A percentile compares a stretch with the other conserved stretches of the same genome.
Evolutionary conservation across 768 basidiomycete species (phyloP).

Genomic region (Hirschioporus abietinus): DNA sequence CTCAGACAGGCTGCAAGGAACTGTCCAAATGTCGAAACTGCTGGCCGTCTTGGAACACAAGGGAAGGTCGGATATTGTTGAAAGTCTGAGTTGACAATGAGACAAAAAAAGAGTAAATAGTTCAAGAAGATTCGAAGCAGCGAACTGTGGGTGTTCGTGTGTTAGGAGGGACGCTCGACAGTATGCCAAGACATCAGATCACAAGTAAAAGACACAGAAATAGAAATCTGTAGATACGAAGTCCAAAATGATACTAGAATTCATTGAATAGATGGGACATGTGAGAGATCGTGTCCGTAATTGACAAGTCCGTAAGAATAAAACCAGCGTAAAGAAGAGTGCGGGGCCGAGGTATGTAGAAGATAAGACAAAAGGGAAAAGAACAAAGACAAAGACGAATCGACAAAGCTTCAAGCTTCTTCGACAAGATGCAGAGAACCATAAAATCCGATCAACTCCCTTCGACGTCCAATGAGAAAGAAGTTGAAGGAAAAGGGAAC

Average conservation of each 20-base stretch:
- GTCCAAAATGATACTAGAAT: background rate
- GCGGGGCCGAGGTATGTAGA: background rate
- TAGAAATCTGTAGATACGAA: too few species aligned
- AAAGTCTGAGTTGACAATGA: too few species aligned
- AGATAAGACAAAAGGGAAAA: background rate
- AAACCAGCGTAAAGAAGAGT: background rate
- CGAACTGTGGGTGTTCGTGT: too few species aligned
- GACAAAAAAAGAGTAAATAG: too few species aligned
- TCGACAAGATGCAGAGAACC: background rate
- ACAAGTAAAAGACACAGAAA: too few species aligned
- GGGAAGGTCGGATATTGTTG: too few species aligned
- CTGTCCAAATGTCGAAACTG: too few species aligned
- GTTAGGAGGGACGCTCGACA: too few species aligned
- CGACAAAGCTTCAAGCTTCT: background rate
- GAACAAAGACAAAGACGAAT: background rate
- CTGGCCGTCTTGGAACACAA: too few species aligned
- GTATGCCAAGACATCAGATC: too few species aligned
- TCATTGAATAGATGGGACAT: background rate
- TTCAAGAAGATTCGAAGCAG: too few species aligned
- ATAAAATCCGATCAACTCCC: background rate
- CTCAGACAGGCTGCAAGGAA: too few species aligned
- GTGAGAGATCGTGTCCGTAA: background rate
- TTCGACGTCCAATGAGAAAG: background rate
- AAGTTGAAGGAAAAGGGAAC: background rate
- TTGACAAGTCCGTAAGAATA: background rate